A percentile compares a stretch with the other conserved stretches of the same genome.
Evolutionary conservation across 345 rosid species (phyloP).

Genomic region (Excoecaria agallocha): DNA sequence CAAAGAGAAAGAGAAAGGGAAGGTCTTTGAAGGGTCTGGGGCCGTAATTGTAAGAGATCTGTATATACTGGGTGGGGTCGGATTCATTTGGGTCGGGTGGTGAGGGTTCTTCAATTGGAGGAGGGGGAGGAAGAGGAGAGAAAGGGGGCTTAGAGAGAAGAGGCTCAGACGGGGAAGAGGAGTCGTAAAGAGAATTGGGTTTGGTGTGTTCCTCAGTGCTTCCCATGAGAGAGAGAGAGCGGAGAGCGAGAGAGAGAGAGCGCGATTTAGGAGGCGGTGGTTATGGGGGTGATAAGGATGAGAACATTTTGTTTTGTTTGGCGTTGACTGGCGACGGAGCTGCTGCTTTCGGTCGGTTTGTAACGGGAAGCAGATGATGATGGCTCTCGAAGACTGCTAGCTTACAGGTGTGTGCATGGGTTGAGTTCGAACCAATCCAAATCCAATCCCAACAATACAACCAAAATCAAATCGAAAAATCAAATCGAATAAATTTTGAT

Average conservation of each 20-base stretch:
- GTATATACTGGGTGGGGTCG: conserved; percentile 77
- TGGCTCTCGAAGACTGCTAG: too few relatives aligned
- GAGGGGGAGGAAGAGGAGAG: conserved; percentile 14
- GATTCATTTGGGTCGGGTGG: conserved; percentile 36
- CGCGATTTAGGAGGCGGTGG: background rate
- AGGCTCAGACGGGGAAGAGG: conserved; percentile 56
- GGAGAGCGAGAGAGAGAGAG: background rate
- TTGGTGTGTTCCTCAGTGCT: conserved; percentile 50
- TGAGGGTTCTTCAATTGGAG: conserved; percentile 35
- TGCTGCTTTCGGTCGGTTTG: background rate
- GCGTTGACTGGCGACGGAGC: background rate
- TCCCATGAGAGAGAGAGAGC: conserved; percentile 39
- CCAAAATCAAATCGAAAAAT: too few relatives aligned
- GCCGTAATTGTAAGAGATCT: conserved; percentile 76
- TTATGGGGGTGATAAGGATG: background rate
- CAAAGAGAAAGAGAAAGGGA: conserved; percentile 65
- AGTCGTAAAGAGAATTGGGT: conserved; percentile 37
- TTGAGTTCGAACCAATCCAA: too few relatives aligned
- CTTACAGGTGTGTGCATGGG: too few relatives aligned
- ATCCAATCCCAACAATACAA: too few relatives aligned
- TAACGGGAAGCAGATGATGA: background rate
- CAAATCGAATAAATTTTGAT: too few relatives aligned
- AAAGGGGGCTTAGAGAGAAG: conserved; percentile 58
- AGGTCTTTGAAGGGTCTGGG: conserved; percentile 78
- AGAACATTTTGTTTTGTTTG: background rate